phyloP scores from a whole-genome alignment of 2,329 filamentous ascomycete species.

The Ploettnerulaceae sp. region DNA sequence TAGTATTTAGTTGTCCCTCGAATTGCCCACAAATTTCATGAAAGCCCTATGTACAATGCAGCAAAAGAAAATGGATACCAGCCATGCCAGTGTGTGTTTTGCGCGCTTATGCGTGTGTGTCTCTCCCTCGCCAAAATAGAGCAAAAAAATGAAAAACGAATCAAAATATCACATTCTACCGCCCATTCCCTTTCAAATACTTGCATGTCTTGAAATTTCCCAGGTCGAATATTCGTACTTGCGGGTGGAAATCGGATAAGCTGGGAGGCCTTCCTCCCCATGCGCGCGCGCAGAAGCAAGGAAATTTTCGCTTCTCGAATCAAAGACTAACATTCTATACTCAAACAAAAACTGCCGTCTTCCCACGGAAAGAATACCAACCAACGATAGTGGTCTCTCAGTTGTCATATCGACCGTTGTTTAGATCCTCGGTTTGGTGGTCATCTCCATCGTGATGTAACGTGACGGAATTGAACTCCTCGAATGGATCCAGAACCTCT shows the following conservation, averaged over 20 bases:
- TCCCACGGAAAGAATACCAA: neutral
- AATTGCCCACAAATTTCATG: neutral
- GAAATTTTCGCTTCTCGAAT: constrained; percentile 7
- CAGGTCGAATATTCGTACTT: neutral
- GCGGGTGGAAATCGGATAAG: neutral
- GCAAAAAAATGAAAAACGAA: neutral
- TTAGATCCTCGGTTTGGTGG: constrained; percentile 29
- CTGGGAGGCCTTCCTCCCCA: neutral
- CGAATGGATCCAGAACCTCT: constrained; percentile 84
- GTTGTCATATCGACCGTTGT: constrained; percentile 31
- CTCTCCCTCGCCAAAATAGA: neutral
- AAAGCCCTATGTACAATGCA: constrained; percentile 4
- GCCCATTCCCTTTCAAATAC: neutral
- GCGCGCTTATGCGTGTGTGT: neutral
- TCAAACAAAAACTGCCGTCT: constrained; percentile 11
- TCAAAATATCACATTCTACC: neutral
- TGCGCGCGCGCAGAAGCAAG: neutral
- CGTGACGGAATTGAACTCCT: constrained; percentile 98
- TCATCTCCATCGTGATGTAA: constrained; percentile 94
- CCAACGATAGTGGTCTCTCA: neutral
- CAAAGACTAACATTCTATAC: constrained; percentile 7
- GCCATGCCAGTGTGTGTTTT: neutral
- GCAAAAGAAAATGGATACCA: neutral
- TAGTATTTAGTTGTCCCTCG: neutral
- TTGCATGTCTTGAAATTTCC: neutral